phyloP scores from a whole-genome alignment of 306 rosid species.

The Datisca glomerata region DNA sequence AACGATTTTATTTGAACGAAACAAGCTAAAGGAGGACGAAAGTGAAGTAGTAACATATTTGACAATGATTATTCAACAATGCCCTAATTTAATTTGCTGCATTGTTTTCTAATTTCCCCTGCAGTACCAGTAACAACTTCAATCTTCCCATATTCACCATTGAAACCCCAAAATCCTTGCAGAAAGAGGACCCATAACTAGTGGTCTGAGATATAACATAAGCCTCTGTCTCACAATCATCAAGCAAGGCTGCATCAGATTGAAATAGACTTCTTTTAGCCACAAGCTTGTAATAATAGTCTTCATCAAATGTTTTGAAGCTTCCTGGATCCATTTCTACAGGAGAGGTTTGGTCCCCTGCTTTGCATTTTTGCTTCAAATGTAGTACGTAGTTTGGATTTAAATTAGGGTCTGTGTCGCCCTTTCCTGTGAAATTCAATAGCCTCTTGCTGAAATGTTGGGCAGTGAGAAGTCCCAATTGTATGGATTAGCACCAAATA shows the following conservation, averaged over 20 bases:
- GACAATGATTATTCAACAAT: too few relatives aligned
- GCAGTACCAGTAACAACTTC: constrained; percentile 22
- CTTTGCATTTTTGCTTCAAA: constrained; percentile 21
- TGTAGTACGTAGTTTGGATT: constrained; percentile 16
- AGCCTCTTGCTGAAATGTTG: too few relatives aligned
- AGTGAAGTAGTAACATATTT: too few relatives aligned
- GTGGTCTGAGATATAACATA: constrained; percentile 13
- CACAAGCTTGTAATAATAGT: constrained; percentile 18
- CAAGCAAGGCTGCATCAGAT: constrained; percentile 30
- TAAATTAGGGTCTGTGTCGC: too few relatives aligned
- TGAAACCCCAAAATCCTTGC: constrained; percentile 26
- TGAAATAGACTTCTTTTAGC: constrained; percentile 26
- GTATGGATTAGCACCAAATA: too few relatives aligned
- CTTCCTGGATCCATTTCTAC: constrained; percentile 33
- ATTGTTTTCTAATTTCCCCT: constrained; percentile 25
- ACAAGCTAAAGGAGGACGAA: too few relatives aligned
- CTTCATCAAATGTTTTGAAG: constrained; percentile 20
- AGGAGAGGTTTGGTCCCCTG: constrained; percentile 5
- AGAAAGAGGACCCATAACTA: constrained; percentile 15
- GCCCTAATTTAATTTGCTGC: constrained; percentile 14
- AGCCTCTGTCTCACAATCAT: constrained; percentile 18
- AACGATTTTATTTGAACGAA: too few relatives aligned
- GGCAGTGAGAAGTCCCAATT: too few relatives aligned
- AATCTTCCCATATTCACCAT: constrained; percentile 32
- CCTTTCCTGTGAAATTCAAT: too few relatives aligned